Base-by-base conservation (phyloP, 2,329 filamentous ascomycete genomes). In the Stemphylium lycopersici region DNA sequence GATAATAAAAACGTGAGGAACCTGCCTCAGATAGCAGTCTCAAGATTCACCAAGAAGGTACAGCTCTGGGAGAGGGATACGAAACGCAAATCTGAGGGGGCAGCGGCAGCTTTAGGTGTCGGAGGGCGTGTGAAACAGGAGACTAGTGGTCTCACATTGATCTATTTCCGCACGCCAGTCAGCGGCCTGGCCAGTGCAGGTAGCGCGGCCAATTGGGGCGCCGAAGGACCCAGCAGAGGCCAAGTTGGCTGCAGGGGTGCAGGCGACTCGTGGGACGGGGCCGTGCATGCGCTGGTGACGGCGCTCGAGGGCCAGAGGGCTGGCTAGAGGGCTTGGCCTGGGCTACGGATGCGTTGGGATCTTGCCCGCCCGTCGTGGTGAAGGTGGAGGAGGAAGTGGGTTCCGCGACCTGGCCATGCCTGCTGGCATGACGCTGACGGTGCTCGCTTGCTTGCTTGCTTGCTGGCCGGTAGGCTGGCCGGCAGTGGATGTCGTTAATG, bases 41-140 rank as follows among this genome's bases (percentile, higher is more conserved):
- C 69, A 68, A 68, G 63, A 70, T 59, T 65, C 63, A 69, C 65
- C 64, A 63, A 63, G 64, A 62, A 65, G 65, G 67, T 66, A 67
- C 65, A 62, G 69, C 68, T 67, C 62, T 68, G 60, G 69, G 63
- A 52, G 51, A 51, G 52, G 43, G 68, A 73, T 70, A 65, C 70
- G 71, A 74, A 74, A 74, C 71, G 68, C 66, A 66, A 68, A 64
- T 66, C 65, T 65, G 70, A 72, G 66, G 71, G 72, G 71, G 70
- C 68, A 70, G 65, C 62, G 66, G 70, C 67, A 66, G 63, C 68
- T 74, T 75, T 71, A 75, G 71, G 71, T 74, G 71, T 73, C 67
- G 64, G 71, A 74, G 69, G 62, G 62, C 61, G 67, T 63, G 64
- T 75, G 72, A 74, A 74, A 75, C 72, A 73, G 72, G 71, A 72